Evolutionary conservation across 2,329 filamentous ascomycete species (phyloP).

Genomic region (Penicillium sp.): DNA sequence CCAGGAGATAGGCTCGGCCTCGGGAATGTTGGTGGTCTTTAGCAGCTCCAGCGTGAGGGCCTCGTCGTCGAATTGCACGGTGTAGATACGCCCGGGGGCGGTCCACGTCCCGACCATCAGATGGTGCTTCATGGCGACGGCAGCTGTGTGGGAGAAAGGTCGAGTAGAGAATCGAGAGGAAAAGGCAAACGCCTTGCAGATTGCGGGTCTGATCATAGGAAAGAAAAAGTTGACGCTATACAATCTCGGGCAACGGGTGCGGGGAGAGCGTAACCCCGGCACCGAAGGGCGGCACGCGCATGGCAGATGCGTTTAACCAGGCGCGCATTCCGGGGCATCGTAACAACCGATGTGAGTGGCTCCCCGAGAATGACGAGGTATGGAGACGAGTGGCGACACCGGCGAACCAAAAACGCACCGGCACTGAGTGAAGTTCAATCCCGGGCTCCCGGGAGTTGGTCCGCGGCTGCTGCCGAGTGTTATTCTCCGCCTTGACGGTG

Average conservation of each 20-base stretch:
- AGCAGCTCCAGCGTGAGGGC: slow-evolving; percentile 69
- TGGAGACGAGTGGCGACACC: background rate
- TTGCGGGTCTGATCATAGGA: slow-evolving; percentile 18
- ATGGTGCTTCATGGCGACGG: slow-evolving; percentile 71
- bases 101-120: slow-evolving; percentile 93
- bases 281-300: slow-evolving; percentile 20
- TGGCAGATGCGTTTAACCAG: slow-evolving; percentile 6
- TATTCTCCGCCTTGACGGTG: too few relatives aligned
- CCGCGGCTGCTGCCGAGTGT: background rate
- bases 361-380: background rate
- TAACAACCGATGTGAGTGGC: background rate
- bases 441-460: slow-evolving; percentile 14
- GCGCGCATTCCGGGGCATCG: background rate
- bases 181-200: slow-evolving; percentile 6
- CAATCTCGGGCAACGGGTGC: slow-evolving; percentile 5
- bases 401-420: background rate
- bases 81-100: slow-evolving; percentile 84
- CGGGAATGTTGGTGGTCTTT: slow-evolving; percentile 76
- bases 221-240: background rate
- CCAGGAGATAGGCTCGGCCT: slow-evolving; percentile 88
- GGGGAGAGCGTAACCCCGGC: slow-evolving; percentile 14
- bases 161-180: slow-evolving; percentile 1
- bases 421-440: slow-evolving; percentile 12
- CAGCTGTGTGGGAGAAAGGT: slow-evolving; percentile 12
- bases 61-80: slow-evolving; percentile 82